phyloP scores from a whole-genome alignment of 1,139 yeast genomes.

The Hyphopichia buzzinii region DNA sequence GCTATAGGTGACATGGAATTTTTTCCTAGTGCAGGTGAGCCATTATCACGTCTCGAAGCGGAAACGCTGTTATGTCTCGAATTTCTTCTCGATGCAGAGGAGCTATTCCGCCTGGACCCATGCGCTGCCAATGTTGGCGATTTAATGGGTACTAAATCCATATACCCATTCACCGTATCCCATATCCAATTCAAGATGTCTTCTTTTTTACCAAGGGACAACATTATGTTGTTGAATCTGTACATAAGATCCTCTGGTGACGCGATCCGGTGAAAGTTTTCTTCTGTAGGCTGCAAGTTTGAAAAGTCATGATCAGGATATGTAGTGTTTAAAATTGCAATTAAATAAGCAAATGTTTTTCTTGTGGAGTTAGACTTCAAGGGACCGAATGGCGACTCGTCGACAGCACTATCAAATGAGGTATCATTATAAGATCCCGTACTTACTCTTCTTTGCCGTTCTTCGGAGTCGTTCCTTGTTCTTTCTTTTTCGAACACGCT shows the following conservation, averaged over 20 bases:
- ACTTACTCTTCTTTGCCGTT: not conserved
- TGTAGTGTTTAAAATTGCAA: conserved; percentile 85
- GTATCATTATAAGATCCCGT: conserved; percentile 12
- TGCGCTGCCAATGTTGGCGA: conserved; percentile 19
- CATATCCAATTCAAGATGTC: conserved; percentile 66
- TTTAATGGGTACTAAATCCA: conserved; percentile 56
- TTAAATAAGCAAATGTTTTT: conserved; percentile 84
- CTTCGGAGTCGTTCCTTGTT: conserved; percentile 17
- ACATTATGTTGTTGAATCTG: conserved; percentile 74
- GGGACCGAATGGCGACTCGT: conserved; percentile 91
- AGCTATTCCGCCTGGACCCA: conserved; percentile 28
- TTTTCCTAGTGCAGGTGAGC: conserved; percentile 5
- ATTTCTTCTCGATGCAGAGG: conserved; percentile 23
- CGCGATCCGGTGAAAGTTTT: conserved; percentile 47
- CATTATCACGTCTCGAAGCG: conserved; percentile 5
- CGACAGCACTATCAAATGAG: conserved; percentile 26
- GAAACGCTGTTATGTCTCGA: conserved; percentile 28
- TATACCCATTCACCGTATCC: conserved; percentile 84
- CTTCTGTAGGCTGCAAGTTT: conserved; percentile 82
- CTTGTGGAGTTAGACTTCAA: conserved; percentile 79
- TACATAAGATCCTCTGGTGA: conserved; percentile 58
- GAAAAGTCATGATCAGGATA: conserved; percentile 97
- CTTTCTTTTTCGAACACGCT: conserved; percentile 26
- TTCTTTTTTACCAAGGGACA: conserved; percentile 69
- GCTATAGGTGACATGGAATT: conserved; percentile 9